Percentiles rank a stretch among this genome's conserved stretches.
phyloP scores from a whole-genome alignment of 2,329 filamentous ascomycete species.

The Neocatenulostroma microsporum region DNA sequence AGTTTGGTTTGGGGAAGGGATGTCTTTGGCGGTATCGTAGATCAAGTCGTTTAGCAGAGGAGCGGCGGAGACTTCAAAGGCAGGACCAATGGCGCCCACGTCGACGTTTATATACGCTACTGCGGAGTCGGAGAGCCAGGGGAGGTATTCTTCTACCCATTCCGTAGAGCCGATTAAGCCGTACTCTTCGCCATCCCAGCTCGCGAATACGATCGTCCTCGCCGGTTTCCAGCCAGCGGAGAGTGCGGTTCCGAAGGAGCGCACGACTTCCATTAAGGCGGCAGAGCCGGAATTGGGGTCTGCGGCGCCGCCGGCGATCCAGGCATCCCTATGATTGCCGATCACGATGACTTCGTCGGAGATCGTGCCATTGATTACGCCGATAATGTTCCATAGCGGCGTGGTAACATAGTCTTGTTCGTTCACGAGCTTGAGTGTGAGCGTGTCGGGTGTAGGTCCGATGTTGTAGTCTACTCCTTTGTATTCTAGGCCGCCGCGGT shows the following conservation, averaged over 20 bases:
- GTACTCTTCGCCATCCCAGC: conserved; percentile 67
- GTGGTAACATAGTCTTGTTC: conserved; percentile 45
- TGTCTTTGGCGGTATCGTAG: conserved; percentile 54
- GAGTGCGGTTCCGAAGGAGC: conserved; percentile 64
- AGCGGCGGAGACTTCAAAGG: conserved; percentile 59
- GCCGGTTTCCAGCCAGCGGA: conserved; percentile 73
- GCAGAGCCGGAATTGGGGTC: conserved; percentile 80
- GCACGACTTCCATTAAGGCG: conserved; percentile 68
- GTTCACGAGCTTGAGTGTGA: conserved; percentile 47
- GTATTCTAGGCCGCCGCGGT: conserved; percentile 58
- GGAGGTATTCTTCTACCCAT: conserved; percentile 84
- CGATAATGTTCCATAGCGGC: conserved; percentile 66
- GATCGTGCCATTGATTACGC: conserved; percentile 80
- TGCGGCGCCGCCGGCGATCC: conserved; percentile 75
- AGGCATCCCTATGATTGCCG: conserved; percentile 88
- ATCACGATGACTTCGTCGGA: conserved; percentile 79
- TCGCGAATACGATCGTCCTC: conserved; percentile 81
- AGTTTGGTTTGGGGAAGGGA: conserved; percentile 65
- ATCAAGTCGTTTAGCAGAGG: conserved; percentile 69
- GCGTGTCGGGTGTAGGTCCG: conserved; percentile 65
- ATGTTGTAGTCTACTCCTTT: conserved; percentile 80
- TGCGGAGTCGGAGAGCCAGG: conserved; percentile 65
- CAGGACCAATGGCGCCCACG: conserved; percentile 57
- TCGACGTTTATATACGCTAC: conserved; percentile 86
- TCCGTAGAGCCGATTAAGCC: conserved; percentile 80